Evolutionary conservation across 169 alveolate genomes (phyloP).

Genomic region (Cryptosporidium ryanae): DNA sequence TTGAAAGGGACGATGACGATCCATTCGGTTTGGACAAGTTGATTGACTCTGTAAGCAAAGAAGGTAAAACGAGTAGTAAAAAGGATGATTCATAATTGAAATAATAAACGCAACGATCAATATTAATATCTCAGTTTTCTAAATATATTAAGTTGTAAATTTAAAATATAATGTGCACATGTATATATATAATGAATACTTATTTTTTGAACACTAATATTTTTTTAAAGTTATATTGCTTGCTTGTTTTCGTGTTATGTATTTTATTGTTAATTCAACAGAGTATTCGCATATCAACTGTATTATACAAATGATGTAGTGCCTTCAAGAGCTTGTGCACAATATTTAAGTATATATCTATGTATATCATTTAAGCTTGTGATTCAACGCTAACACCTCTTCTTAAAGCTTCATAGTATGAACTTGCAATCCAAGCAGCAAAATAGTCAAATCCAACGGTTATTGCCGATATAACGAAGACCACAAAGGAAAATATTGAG

Average conservation of each 20-base stretch:
- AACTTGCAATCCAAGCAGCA: conserved; percentile 75
- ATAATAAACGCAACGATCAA: not conserved
- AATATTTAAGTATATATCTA: not conserved
- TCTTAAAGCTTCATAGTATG: conserved; percentile 74
- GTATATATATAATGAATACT: too few species aligned
- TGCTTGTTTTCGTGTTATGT: too few species aligned
- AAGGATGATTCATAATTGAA: not conserved
- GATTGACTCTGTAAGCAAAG: conserved; percentile 84
- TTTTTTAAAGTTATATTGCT: too few species aligned
- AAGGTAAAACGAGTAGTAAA: conserved; percentile 1
- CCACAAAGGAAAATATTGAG: conserved; percentile 70
- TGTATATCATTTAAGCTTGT: conserved; percentile 36
- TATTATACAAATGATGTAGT: too few species aligned
- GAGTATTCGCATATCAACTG: too few species aligned
- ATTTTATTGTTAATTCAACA: too few species aligned
- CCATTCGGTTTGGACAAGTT: conserved; percentile 90
- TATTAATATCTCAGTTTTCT: not conserved
- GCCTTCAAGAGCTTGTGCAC: too few species aligned
- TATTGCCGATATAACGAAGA: conserved; percentile 31
- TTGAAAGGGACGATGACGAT: conserved; percentile 81
- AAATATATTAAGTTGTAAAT: not conserved
- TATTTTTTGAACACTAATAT: too few species aligned
- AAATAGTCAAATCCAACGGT: conserved; percentile 69
- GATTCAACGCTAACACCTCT: conserved; percentile 75
- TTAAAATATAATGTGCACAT: too few species aligned